Conservation (phyloP, 768 basidiomycete species). For the Phylloporus rhodoxanthus region DNA sequence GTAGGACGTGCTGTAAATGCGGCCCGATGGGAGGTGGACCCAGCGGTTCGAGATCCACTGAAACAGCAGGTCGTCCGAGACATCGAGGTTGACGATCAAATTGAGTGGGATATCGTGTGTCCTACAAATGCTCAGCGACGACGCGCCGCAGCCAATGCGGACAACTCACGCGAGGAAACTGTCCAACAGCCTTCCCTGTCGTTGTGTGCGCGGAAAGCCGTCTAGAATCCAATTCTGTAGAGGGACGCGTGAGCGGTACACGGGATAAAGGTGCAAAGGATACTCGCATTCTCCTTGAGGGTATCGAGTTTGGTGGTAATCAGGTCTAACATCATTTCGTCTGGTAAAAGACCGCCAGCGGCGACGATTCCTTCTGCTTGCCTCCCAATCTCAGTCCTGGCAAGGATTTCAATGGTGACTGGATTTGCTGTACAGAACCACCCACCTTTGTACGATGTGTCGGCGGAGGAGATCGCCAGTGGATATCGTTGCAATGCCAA, state of each 20-base stretch:
- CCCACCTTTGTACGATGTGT: conserved; percentile 64
- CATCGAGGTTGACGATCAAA: conserved; percentile 76
- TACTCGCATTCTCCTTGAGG: conserved; percentile 53
- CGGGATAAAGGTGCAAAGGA: conserved; percentile 4
- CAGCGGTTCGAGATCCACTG: conserved; percentile 79
- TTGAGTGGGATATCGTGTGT: conserved; percentile 60
- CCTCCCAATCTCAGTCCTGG: conserved; percentile 62
- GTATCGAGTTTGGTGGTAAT: conserved; percentile 64
- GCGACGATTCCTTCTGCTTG: conserved; percentile 76
- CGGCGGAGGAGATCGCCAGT: conserved; percentile 81
- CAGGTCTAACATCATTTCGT: conserved; percentile 72
- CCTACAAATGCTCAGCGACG: conserved; percentile 32
- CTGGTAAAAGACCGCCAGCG: conserved; percentile 66
- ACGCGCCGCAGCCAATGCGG: background rate
- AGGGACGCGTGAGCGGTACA: conserved; percentile 6
- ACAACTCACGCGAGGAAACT: conserved; percentile 55
- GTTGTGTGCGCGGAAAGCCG: conserved; percentile 84
- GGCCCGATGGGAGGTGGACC: conserved; percentile 79
- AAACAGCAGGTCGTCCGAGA: conserved; percentile 77
- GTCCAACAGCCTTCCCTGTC: conserved; percentile 73
- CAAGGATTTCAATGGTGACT: background rate
- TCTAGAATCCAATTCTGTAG: conserved; percentile 82
- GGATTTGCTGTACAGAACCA: background rate
- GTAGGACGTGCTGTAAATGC: conserved; percentile 82
- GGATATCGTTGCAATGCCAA: conserved; percentile 67